A percentile compares a stretch with the other conserved stretches of the same genome.
phyloP scores from a whole-genome alignment of 805 yeast species.

The Wickerhamomyces ciferrii region DNA sequence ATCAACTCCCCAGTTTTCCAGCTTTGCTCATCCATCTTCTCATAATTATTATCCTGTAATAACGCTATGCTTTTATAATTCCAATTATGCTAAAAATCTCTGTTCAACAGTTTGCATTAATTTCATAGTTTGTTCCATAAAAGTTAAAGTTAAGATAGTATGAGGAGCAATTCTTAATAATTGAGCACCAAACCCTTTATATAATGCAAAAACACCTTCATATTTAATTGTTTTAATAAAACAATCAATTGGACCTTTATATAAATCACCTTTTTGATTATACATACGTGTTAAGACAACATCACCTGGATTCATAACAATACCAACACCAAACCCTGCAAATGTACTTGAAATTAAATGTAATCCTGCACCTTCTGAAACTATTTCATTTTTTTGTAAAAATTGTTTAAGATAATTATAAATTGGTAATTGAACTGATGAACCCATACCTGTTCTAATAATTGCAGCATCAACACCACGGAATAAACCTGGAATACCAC shows the following conservation, averaged over 20 bases:
- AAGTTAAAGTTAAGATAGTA: constrained; percentile 81
- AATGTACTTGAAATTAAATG: constrained; percentile 71
- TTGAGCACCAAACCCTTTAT: constrained; percentile 95
- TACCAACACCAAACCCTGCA: constrained; percentile 89
- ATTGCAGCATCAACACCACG: constrained; percentile 95
- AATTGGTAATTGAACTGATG: constrained; percentile 90
- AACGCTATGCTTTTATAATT: no score
- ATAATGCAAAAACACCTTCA: constrained; percentile 86
- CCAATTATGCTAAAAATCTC: not conserved
- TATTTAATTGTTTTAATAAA: constrained; percentile 69
- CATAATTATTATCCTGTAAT: no score
- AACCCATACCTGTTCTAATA: constrained; percentile 91
- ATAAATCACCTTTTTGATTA: constrained; percentile 86
- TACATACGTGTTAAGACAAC: constrained; percentile 92
- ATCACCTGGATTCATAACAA: constrained; percentile 98
- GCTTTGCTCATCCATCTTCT: no score
- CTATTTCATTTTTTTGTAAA: constrained; percentile 45
- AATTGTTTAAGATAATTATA: constrained; percentile 73
- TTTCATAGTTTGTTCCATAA: constrained; percentile 94
- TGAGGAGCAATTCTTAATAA: constrained; percentile 92
- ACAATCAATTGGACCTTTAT: constrained; percentile 87
- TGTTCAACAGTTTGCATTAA: constrained; percentile 34
- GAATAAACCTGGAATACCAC: constrained; percentile 75
- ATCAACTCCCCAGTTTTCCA: no score
- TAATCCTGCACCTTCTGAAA: constrained; percentile 58